Evolutionary conservation across 331 rosid genomes (phyloP).

Genomic region (Malus hybrid): DNA sequence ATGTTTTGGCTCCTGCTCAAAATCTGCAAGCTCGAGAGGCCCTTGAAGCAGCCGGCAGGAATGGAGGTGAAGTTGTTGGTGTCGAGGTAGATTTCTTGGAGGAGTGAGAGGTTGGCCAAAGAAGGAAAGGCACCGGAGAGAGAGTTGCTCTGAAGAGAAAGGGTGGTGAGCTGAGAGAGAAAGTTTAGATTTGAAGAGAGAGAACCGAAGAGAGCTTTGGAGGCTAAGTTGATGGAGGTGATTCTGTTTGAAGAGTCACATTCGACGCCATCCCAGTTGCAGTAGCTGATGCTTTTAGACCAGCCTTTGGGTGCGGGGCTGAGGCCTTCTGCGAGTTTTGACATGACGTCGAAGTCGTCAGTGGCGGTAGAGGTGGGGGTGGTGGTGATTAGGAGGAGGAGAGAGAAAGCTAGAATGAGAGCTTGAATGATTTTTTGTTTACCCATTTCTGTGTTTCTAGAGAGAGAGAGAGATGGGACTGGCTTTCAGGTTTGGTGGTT

Average conservation of each 20-base stretch:
- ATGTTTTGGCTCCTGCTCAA: conserved; percentile 34
- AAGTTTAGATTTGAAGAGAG: conserved; percentile 64
- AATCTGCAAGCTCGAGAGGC: conserved; percentile 50
- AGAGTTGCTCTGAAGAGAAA: conserved; percentile 49
- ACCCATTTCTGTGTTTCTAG: conserved; percentile 39
- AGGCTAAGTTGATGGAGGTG: conserved; percentile 37
- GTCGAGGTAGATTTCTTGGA: conserved; percentile 32
- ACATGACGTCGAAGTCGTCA: conserved; percentile 55
- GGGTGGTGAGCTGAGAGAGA: conserved; percentile 46
- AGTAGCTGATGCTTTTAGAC: conserved; percentile 32
- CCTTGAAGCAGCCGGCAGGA: conserved; percentile 37
- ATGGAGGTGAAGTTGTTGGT: conserved; percentile 62
- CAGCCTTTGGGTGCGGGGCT: conserved; percentile 37
- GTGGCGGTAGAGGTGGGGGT: conserved; percentile 7
- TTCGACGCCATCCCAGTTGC: conserved; percentile 47
- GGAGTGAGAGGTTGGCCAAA: conserved; percentile 52
- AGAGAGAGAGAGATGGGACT: background rate
- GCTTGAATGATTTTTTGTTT: conserved; percentile 26
- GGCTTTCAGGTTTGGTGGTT: background rate
- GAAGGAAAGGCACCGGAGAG: conserved; percentile 56
- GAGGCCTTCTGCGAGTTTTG: conserved; percentile 28
- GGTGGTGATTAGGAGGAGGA: conserved; percentile 1
- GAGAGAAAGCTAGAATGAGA: conserved; percentile 15
- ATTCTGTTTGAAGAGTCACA: conserved; percentile 55
- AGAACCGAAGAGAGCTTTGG: conserved; percentile 44